Base-by-base conservation (phyloP, 2,329 filamentous ascomycete species). In the Thielaviopsis euricoi region DNA sequence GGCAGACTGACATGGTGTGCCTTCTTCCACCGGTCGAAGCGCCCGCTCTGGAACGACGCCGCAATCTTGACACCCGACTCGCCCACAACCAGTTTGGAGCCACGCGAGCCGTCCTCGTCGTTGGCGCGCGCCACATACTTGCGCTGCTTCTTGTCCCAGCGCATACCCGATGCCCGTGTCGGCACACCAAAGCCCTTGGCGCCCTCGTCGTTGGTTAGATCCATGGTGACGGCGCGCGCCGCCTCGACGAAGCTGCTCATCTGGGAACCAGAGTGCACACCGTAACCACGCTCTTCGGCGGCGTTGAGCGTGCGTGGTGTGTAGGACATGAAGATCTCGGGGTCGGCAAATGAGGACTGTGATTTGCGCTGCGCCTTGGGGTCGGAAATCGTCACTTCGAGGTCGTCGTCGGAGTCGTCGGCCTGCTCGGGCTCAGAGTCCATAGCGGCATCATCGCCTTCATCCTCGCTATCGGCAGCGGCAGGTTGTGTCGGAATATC, bases 1-100 rank as follows among this genome's bases (percentile, higher is more conserved):
- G 90, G 90, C 19, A 83, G 79, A 58, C 83, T 82, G 52, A 97
- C 75, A 63, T 88, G 86, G 73, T 97, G 87, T 21, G 85, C 82
- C 68, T 86, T 89, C 69, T 85, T 86, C 94, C 93, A 98, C 63
- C 79, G 81, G 68, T 97, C 90, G 73, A 95, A 98, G 52, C 91
- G 84, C 40, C 94, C 93, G 69, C 85, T 90, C 67, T 91, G 85
- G 80, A 98, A 97, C 61, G 79, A 86, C 52, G 93, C 89, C 1
- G 93, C 89, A 65, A 98, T 96, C 76, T 96, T 97, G 74, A 91
- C 88, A 57, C 93, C 93, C 66, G 82, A 88, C 73, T 98, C 93
- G 65, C 93, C 90, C 62, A 81, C 79, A 58, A 96, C 85, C 73
- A 96, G 84, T 67, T 78, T 79, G 60, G 73, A 69, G 53, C 79